These are phyloP conservation scores for Candida krabiensis DNA, from an alignment of 805 yeast species.

Conservation along the genomic window DNA sequence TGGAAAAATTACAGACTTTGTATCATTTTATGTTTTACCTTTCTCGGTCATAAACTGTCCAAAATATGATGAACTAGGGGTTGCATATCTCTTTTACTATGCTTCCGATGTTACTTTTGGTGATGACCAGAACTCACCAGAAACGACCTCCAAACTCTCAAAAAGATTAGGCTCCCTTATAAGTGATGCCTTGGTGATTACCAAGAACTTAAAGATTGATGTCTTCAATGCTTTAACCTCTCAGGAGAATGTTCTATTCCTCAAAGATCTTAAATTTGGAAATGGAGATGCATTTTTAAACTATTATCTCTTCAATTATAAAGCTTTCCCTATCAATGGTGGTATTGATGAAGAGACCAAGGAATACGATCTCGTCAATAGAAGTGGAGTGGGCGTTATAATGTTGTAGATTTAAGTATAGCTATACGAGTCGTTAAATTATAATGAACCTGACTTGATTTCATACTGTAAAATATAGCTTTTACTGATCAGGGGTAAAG, in stretches of 20 bases:
- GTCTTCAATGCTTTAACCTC: conserved; percentile 92
- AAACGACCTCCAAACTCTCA: conserved; percentile 45
- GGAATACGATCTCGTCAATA: conserved; percentile 48
- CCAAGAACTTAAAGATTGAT: conserved; percentile 70
- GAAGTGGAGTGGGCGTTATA: conserved; percentile 90
- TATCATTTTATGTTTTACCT: conserved; percentile 87
- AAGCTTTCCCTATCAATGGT: conserved; percentile 75
- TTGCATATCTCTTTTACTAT: conserved; percentile 88
- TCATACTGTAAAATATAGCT: no score
- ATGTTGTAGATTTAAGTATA: conserved; percentile 49
- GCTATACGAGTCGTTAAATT: background rate
- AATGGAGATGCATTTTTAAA: conserved; percentile 91
- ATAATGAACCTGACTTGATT: no score
- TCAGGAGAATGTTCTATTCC: conserved; percentile 84
- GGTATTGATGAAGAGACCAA: conserved; percentile 65
- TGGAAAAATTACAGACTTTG: conserved; percentile 79
- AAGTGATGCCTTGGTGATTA: conserved; percentile 72
- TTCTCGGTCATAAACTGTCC: conserved; percentile 74
- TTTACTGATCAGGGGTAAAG: no score
- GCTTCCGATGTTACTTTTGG: conserved; percentile 66
- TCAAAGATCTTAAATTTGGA: conserved; percentile 84
- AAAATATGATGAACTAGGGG: conserved; percentile 65
- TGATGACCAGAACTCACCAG: conserved; percentile 36
- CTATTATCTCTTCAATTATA: conserved; percentile 90
- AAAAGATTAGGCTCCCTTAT: conserved; percentile 62